Conservation (phyloP, 2,329 filamentous ascomycete species). For the Aspergillus melleus region DNA sequence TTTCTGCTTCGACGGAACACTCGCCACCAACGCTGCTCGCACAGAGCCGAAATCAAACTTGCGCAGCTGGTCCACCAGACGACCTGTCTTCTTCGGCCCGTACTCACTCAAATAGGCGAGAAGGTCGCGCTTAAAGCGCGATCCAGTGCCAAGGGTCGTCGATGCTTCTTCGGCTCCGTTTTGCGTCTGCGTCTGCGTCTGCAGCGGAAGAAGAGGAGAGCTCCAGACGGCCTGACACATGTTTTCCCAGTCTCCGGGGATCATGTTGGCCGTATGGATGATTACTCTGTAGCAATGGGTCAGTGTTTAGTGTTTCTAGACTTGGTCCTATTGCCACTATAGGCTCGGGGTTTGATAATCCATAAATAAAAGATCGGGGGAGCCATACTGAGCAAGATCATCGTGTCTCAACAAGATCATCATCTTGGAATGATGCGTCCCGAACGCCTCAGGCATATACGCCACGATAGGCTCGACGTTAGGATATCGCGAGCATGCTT, state of each 20-base stretch:
- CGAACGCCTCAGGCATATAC: slow-evolving; percentile 79
- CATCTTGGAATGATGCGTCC: slow-evolving; percentile 87
- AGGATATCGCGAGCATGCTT: slow-evolving; percentile 59
- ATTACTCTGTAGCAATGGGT: slow-evolving; percentile 52
- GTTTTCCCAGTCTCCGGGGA: slow-evolving; percentile 80
- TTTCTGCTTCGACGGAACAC: slow-evolving; percentile 69
- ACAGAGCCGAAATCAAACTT: slow-evolving; percentile 70
- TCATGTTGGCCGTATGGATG: slow-evolving; percentile 91
- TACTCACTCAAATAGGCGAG: slow-evolving; percentile 72
- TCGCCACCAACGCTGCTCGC: slow-evolving; percentile 72
- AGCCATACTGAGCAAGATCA: slow-evolving; percentile 63
- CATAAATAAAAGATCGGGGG: not conserved
- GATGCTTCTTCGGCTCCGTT: slow-evolving; percentile 9
- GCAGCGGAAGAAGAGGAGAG: slow-evolving; percentile 67
- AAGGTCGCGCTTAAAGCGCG: slow-evolving; percentile 73
- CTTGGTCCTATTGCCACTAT: too few species aligned
- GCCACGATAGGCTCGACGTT: slow-evolving; percentile 73
- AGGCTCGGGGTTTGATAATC: too few species aligned
- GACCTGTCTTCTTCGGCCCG: slow-evolving; percentile 54
- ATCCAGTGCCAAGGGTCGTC: slow-evolving; percentile 58
- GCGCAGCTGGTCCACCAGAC: slow-evolving; percentile 58
- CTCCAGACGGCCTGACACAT: slow-evolving; percentile 84
- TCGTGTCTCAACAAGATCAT: slow-evolving; percentile 79
- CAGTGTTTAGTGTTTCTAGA: not conserved
- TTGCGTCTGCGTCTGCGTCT: not conserved